A percentile compares a stretch with the other conserved stretches of the same genome.
Conservation (phyloP, 371 early-diverging fungal genomes). For the Mucor indicus region DNA sequence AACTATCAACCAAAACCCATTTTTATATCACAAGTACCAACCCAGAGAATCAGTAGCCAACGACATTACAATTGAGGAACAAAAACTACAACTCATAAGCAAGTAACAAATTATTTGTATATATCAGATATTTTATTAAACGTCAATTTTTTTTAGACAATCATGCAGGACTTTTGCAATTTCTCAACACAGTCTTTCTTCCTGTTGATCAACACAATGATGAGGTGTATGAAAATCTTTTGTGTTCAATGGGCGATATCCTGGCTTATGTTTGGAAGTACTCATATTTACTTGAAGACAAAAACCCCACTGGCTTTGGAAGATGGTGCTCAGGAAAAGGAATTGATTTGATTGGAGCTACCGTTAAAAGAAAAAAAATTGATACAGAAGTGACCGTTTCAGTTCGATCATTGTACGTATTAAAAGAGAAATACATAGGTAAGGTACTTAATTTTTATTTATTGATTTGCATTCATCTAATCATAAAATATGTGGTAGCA, state of each 20-base stretch:
- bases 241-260: constrained; percentile 5
- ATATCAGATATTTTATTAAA: constrained; percentile 10
- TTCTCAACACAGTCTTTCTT: constrained; percentile 7
- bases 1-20: constrained; percentile 11
- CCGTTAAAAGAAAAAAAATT: constrained; percentile 6
- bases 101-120: constrained; percentile 4
- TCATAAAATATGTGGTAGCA: constrained; percentile 9
- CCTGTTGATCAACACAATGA: constrained; percentile 10
- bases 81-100: constrained; percentile 3
- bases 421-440: constrained; percentile 16
- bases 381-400: background rate
- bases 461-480: constrained; percentile 9
- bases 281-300: constrained; percentile 9
- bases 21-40: constrained; percentile 7
- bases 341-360: constrained; percentile 5
- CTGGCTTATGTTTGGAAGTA: constrained; percentile 11
- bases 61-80: constrained; percentile 2
- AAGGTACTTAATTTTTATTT: constrained; percentile 6
- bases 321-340: constrained; percentile 11
- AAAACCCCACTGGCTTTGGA: constrained; percentile 12
- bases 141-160: constrained; percentile 4
- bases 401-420: constrained; percentile 9
- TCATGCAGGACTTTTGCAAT: constrained; percentile 8
- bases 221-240: constrained; percentile 12
- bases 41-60: constrained; percentile 1